A percentile compares a stretch with the other conserved stretches of the same genome.
Evolutionary conservation across 78 protist species (phyloP).

Genomic region (Speleostelium caveatum): DNA sequence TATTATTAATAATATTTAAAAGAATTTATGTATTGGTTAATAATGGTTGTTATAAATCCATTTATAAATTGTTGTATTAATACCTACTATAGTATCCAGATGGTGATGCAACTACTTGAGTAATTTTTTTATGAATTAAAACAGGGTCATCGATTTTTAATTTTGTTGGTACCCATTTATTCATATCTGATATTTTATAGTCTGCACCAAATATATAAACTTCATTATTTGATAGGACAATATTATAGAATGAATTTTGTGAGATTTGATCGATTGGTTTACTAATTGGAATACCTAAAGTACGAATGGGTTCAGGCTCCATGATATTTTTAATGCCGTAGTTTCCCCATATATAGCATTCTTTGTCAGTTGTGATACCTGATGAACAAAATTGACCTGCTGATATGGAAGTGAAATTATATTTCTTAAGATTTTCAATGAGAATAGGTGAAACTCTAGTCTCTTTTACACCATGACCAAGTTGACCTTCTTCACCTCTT

Average conservation of each 20-base stretch:
- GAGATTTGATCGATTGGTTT: conserved; percentile 35
- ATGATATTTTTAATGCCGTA: not conserved
- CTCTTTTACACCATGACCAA: conserved; percentile 46
- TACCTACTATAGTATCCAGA: conserved; percentile 10
- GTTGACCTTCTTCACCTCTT: conserved; percentile 69
- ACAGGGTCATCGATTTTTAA: conserved; percentile 59
- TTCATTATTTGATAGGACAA: conserved; percentile 9
- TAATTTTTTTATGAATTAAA: conserved; percentile 26
- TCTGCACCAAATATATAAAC: conserved; percentile 58
- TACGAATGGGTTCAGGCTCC: conserved; percentile 19
- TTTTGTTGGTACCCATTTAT: conserved; percentile 30
- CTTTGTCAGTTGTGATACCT: not conserved
- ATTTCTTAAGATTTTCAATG: conserved; percentile 8
- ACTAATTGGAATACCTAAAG: not conserved
- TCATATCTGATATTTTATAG: conserved; percentile 15
- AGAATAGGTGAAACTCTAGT: conserved; percentile 38
- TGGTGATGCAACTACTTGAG: conserved; percentile 65
- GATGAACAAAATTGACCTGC: conserved; percentile 31
- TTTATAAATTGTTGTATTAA: not conserved
- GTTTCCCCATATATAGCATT: conserved; percentile 67
- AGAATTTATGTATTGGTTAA: not conserved
- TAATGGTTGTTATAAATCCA: too few species aligned
- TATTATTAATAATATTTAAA: not conserved
- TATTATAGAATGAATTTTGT: conserved; percentile 39
- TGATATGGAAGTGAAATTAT: conserved; percentile 9